These are phyloP conservation scores for Suillus placidus DNA, from an alignment of 768 basidiomycete genomes.

Conservation along the genomic window DNA sequence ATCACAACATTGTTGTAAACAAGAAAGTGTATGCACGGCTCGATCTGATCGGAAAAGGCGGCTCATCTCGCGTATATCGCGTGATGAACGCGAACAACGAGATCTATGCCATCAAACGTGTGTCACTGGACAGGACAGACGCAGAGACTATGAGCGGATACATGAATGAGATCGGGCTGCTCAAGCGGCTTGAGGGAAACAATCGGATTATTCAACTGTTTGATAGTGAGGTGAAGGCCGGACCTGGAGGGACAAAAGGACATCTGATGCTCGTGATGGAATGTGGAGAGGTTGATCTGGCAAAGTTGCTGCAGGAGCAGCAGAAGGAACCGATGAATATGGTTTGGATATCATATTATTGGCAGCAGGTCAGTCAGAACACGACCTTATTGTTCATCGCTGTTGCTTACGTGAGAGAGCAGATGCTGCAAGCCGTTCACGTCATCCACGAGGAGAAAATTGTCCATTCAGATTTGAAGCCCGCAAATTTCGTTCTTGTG, in stretches of 20 bases:
- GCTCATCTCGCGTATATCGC: conserved; percentile 93
- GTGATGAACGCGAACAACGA: conserved; percentile 78
- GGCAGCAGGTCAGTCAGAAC: conserved; percentile 79
- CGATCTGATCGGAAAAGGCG: conserved; percentile 90
- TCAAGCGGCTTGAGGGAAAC: conserved; percentile 94
- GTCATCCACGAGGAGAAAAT: conserved; percentile 98
- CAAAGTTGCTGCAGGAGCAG: conserved; percentile 81
- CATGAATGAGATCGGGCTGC: conserved; percentile 93
- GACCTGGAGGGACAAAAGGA: conserved; percentile 69
- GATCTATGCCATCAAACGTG: conserved; percentile 90
- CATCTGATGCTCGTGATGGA: conserved; percentile 92
- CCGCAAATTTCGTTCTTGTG: conserved; percentile 97
- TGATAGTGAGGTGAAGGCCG: conserved; percentile 81
- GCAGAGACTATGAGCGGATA: conserved; percentile 88
- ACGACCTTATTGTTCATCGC: not conserved
- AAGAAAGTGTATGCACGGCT: conserved; percentile 82
- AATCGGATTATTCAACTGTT: conserved; percentile 88
- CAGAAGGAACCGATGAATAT: conserved; percentile 84
- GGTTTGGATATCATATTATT: conserved; percentile 94
- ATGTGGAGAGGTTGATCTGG: conserved; percentile 92
- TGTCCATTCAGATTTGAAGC: conserved; percentile 97
- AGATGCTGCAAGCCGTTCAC: conserved; percentile 99
- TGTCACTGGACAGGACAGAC: conserved; percentile 87
- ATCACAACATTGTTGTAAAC: conserved; percentile 53
- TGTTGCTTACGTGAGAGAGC: conserved; percentile 11